Evolutionary conservation across 163 green algal genomes (phyloP).

Genomic region (Volvox carteri): DNA sequence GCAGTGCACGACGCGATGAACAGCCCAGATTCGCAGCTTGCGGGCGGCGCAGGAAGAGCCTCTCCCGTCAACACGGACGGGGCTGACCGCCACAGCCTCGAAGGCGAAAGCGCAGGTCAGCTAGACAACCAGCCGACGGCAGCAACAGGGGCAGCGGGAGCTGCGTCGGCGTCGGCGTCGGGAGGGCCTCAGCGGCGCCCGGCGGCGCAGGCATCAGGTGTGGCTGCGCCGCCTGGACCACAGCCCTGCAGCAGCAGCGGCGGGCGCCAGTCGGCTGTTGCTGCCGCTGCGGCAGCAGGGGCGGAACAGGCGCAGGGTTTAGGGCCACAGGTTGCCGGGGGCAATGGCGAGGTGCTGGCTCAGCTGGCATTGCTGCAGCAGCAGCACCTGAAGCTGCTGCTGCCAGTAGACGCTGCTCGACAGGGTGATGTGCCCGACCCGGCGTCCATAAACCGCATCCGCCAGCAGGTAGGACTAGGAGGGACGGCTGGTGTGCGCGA

Average conservation of each 20-base stretch:
- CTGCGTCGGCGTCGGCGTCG: not conserved
- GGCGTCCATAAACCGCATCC: slow-evolving; percentile 46
- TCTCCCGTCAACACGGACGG: not conserved
- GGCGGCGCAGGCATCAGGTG: not conserved
- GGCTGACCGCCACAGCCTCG: not conserved
- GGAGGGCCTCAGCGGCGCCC: not conserved
- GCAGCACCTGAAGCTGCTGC: slow-evolving; percentile 51
- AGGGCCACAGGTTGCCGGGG: not conserved
- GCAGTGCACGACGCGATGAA: slow-evolving; percentile 43
- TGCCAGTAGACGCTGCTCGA: slow-evolving; percentile 29
- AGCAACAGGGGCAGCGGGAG: not conserved
- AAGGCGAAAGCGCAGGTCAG: not conserved
- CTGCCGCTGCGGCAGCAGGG: too few species aligned
- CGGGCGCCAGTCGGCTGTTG: too few species aligned
- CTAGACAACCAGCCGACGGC: not conserved
- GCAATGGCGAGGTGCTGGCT: not conserved
- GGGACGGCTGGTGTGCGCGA: too few species aligned
- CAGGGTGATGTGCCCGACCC: slow-evolving; percentile 48
- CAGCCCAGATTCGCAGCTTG: slow-evolving; percentile 39
- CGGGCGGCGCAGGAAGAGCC: not conserved
- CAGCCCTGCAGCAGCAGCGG: not conserved
- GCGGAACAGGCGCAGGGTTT: not conserved
- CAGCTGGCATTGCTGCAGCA: slow-evolving; percentile 33
- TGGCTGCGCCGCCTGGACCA: too few species aligned
- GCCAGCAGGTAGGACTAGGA: slow-evolving; percentile 35